Evolutionary conservation across 2,329 filamentous ascomycete species (phyloP).

Genomic region (Calonectria pseudoreteaudii): DNA sequence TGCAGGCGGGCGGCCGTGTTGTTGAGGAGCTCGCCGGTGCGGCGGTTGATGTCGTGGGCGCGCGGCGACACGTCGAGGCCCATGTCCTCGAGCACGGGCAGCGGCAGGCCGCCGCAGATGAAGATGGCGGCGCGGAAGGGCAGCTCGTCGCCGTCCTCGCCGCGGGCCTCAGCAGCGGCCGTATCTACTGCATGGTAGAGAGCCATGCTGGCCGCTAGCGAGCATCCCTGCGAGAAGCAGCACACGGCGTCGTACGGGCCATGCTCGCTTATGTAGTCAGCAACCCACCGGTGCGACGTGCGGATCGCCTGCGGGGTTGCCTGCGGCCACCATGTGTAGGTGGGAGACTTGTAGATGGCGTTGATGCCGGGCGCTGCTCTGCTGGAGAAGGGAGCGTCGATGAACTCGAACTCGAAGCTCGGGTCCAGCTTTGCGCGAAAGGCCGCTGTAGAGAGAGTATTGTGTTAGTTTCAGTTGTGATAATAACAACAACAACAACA

Average conservation of each 20-base stretch:
- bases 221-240: conserved; percentile 17
- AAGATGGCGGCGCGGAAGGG: conserved; percentile 16
- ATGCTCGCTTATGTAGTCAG: conserved; percentile 6
- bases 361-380: conserved; percentile 4
- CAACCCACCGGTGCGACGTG: conserved; percentile 7
- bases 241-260: conserved; percentile 13
- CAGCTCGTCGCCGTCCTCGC: neutral
- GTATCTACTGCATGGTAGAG: conserved; percentile 3
- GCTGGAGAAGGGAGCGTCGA: conserved; percentile 9
- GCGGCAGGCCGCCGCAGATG: conserved; percentile 12
- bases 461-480: neutral
- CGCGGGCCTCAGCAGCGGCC: neutral
- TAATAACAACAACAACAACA: too few relatives aligned
- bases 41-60: conserved; percentile 13
- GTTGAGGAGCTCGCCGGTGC: conserved; percentile 10
- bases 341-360: conserved; percentile 13
- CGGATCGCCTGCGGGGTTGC: conserved; percentile 9
- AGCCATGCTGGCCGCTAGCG: conserved; percentile 10
- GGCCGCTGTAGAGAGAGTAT: neutral
- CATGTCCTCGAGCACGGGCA: conserved; percentile 9
- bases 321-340: conserved; percentile 16
- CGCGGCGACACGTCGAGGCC: conserved; percentile 1
- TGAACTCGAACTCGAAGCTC: conserved; percentile 13
- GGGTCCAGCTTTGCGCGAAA: conserved; percentile 11
- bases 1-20: conserved; percentile 1